Conservation (phyloP, 2,329 filamentous ascomycete species). For the Pseudocercospora vitis region DNA sequence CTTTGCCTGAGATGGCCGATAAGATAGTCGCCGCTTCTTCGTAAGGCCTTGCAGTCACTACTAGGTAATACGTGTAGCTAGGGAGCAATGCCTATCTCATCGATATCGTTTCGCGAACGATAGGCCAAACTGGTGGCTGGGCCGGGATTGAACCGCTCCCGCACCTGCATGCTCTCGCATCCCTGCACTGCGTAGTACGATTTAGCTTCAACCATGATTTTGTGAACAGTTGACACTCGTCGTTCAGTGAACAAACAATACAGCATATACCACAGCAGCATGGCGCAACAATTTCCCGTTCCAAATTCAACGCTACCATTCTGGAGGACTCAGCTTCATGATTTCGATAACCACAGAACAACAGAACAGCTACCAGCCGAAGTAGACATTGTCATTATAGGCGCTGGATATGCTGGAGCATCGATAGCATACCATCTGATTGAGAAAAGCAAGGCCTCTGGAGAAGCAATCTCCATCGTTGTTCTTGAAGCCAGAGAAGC, state of each 20-base stretch:
- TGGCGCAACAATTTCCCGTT: constrained; percentile 23
- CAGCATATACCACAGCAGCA: too few relatives aligned
- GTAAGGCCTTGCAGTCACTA: too few relatives aligned
- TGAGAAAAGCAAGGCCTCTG: constrained; percentile 16
- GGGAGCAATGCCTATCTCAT: neutral
- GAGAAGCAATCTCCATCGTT: constrained; percentile 20
- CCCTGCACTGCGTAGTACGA: neutral
- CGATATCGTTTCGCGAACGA: neutral
- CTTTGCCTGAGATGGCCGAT: constrained; percentile 49
- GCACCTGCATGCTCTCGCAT: neutral
- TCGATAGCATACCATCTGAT: constrained; percentile 30
- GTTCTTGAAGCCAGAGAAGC: constrained; percentile 33
- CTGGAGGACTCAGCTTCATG: constrained; percentile 46
- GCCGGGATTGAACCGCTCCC: neutral
- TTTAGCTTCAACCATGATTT: neutral
- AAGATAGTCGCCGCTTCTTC: constrained; percentile 32
- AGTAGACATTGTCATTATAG: constrained; percentile 32
- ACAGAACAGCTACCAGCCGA: constrained; percentile 54
- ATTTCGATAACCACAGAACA: constrained; percentile 59
- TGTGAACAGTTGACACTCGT: too few relatives aligned
- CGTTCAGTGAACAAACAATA: too few relatives aligned
- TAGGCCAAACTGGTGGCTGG: neutral
- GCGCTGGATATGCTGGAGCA: constrained; percentile 32
- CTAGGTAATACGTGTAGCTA: too few relatives aligned
- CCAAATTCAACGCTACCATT: constrained; percentile 38